A percentile compares a stretch with the other conserved stretches of the same genome.
Evolutionary conservation across 257 asterid genomes (phyloP).

Genomic region (Striga asiatica): DNA sequence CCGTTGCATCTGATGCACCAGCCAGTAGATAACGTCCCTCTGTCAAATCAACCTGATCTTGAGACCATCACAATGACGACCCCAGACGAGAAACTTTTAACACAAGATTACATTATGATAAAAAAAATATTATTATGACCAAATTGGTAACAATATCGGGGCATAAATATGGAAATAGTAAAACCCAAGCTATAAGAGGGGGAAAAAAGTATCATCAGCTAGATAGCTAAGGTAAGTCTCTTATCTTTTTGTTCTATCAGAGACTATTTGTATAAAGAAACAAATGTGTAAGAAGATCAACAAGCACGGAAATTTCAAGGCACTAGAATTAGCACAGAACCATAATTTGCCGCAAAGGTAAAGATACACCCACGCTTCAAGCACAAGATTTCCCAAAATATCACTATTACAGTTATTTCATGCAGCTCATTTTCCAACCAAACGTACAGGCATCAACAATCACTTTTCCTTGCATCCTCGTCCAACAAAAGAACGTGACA

Average conservation of each 20-base stretch:
- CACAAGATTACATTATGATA: conserved; percentile 13
- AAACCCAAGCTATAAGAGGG: conserved; percentile 6
- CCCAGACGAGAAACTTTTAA: conserved; percentile 25
- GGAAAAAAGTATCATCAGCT: background rate
- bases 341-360: background rate
- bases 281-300: background rate
- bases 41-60: conserved; percentile 96
- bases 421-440: background rate
- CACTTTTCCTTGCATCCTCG: conserved; percentile 3
- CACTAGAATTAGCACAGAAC: background rate
- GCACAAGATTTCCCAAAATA: background rate
- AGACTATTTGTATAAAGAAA: background rate
- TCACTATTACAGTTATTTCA: background rate
- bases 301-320: background rate
- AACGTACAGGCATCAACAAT: background rate
- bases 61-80: conserved; percentile 47
- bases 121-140: conserved; percentile 6
- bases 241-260: background rate
- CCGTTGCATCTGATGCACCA: conserved; percentile 84
- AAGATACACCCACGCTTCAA: background rate
- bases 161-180: conserved; percentile 4
- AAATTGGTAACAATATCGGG: background rate
- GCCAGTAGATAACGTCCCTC: conserved; percentile 87
- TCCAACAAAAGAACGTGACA: background rate
- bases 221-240: background rate